Conservation (phyloP, 495 filamentous ascomycete genomes). For the Hypoxylon cercidicola region DNA sequence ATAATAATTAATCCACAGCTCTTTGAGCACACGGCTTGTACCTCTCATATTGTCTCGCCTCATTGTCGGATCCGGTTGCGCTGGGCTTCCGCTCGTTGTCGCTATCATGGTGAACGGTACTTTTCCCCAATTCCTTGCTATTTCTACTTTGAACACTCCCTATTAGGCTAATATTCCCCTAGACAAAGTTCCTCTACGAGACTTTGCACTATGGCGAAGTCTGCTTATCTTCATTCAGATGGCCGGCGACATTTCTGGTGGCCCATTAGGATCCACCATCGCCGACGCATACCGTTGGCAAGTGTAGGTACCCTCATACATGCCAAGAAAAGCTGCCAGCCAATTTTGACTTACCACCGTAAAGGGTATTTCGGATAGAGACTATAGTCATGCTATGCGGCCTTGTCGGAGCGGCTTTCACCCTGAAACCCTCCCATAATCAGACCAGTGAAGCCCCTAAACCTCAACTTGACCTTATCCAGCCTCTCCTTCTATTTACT, state of each 20-base stretch:
- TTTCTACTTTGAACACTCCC: no score
- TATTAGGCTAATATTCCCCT: neutral
- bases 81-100: slow-evolving; percentile 6
- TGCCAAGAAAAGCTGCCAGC: neutral
- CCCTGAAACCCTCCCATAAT: neutral
- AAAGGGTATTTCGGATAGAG: slow-evolving; percentile 10
- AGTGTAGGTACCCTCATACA: neutral
- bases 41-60: slow-evolving; percentile 5
- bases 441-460: neutral
- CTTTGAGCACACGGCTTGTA: slow-evolving; percentile 3
- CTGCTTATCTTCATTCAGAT: slow-evolving; percentile 14
- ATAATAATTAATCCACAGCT: neutral
- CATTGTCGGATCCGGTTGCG: slow-evolving; percentile 9
- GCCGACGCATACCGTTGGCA: slow-evolving; percentile 10
- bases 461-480: slow-evolving; percentile 4
- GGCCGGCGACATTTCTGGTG: slow-evolving; percentile 8
- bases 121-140: neutral
- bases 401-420: neutral
- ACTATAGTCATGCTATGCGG: slow-evolving; percentile 9
- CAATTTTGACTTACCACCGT: neutral
- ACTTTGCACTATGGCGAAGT: slow-evolving; percentile 14
- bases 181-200: slow-evolving; percentile 11
- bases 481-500: slow-evolving; percentile 1
- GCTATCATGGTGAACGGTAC: slow-evolving; percentile 11
- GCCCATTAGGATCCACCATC: slow-evolving; percentile 6